Conservation (phyloP, 768 basidiomycete species). For the Sporobolomyces pararoseus region DNA sequence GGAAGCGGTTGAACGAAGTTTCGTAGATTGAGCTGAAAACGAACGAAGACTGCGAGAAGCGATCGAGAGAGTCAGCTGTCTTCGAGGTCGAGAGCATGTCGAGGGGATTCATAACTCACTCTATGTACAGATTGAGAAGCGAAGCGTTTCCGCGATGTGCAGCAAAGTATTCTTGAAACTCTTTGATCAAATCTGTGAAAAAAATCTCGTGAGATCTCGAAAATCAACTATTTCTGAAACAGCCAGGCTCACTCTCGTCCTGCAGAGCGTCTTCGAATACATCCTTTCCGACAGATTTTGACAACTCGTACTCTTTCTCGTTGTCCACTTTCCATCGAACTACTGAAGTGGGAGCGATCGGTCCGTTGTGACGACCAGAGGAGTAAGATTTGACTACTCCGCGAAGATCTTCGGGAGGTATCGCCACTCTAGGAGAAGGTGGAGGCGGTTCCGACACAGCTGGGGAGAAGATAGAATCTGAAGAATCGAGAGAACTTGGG, state of each 20-base stretch:
- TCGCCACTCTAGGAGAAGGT: neutral
- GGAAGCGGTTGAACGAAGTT: slow-evolving; percentile 13
- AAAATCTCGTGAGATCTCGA: too few relatives aligned
- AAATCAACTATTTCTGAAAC: too few relatives aligned
- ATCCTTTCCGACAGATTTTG: slow-evolving; percentile 11
- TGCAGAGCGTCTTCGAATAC: slow-evolving; percentile 5
- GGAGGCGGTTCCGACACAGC: neutral
- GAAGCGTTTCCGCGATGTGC: neutral
- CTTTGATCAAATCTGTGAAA: slow-evolving; percentile 3
- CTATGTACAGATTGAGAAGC: slow-evolving; percentile 26
- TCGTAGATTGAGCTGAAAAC: slow-evolving; percentile 21
- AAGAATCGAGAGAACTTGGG: neutral
- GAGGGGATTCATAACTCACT: neutral
- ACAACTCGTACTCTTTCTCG: slow-evolving; percentile 19
- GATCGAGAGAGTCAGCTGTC: neutral
- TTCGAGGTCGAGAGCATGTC: neutral
- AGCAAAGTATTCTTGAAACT: slow-evolving; percentile 19
- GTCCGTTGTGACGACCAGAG: neutral
- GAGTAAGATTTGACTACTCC: too few relatives aligned
- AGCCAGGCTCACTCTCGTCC: slow-evolving; percentile 12
- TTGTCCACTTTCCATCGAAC: slow-evolving; percentile 15
- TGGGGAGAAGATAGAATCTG: slow-evolving; percentile 2
- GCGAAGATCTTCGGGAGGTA: neutral
- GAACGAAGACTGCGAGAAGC: slow-evolving; percentile 6
- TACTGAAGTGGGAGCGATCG: slow-evolving; percentile 7